phyloP scores from a whole-genome alignment of 305 asterid species.

The Petunia hybrid region DNA sequence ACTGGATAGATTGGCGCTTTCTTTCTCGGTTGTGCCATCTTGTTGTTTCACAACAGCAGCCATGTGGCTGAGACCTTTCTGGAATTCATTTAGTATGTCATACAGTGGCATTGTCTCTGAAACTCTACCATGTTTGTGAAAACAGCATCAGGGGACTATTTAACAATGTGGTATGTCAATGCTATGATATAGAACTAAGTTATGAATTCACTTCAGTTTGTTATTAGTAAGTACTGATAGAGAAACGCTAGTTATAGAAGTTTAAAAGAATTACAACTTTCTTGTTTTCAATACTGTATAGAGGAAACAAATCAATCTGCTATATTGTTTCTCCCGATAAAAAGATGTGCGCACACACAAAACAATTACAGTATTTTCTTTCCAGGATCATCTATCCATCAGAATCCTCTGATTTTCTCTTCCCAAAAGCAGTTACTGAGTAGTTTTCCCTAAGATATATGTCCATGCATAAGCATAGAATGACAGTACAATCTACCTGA shows the following conservation, averaged over 20 bases:
- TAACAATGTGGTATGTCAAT: background rate
- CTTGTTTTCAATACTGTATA: no score
- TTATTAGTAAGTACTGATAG: background rate
- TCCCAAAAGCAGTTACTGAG: no score
- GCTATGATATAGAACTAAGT: background rate
- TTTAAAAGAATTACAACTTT: background rate
- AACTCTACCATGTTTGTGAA: constrained; percentile 50
- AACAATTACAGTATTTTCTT: no score
- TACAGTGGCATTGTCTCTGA: constrained; percentile 72
- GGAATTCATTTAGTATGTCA: constrained; percentile 86
- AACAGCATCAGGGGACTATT: constrained; percentile 25
- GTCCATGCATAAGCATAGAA: no score
- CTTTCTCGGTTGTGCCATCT: constrained; percentile 30
- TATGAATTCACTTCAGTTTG: background rate
- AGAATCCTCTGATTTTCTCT: no score
- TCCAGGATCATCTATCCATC: no score
- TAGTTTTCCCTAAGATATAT: no score
- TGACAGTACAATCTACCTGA: no score
- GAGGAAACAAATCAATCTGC: no score
- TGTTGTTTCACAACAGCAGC: constrained; percentile 67
- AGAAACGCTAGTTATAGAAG: background rate
- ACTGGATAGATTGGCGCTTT: constrained; percentile 32
- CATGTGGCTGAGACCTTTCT: constrained; percentile 94
- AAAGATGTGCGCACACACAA: no score
- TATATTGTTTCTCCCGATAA: no score